Evolutionary conservation across 441 rosid genomes (phyloP), one percentile per base, ranked within the genome.

Genomic region (Brassica hybrid): DNA sequence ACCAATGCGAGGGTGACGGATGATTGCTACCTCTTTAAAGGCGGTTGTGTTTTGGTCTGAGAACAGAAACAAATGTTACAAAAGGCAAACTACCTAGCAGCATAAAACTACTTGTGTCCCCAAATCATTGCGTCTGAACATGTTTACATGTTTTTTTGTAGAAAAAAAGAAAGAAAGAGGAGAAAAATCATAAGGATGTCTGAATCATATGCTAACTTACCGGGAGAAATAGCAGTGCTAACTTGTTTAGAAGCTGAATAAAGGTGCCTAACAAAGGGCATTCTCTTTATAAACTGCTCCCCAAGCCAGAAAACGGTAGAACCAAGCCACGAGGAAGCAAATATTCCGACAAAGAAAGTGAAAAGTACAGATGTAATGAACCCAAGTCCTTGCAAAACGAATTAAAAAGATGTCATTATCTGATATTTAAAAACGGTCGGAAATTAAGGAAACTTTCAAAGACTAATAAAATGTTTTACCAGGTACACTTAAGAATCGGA

Each of bases 231-330:
- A 62, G 92, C 92, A 18, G 90, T 80, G 77, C 90, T 88, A 60
- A 88, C 82, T 83, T 88, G 90, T 79, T 88, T 88, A 61, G 92
- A 88, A 74, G 92, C 90, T 43, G 90, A 84, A 78, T 84, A 88
- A 27, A 88, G 79, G 80, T 85, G 86, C 80, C 81, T 88, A 61
- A 88, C 79, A 82, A 88, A 85, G 68, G 89, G 90, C 90, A 88
- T 80, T 50, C 89, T 76, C 76, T 82, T 86, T 62, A 88, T 88
- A 62, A 88, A 85, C 87, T 88, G 85, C 73, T 88, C 90, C 6
- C 92, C 92, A 32, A 88, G 77, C 85, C 82, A 84, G 83, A 88
- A 88, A 67, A 88, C 87, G 9, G 89, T 81, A 81, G 89, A 76
- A 73, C 92, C 89, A 72, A 86, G 62, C 92, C 92, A 88, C 11